Conservation (phyloP, 2,329 filamentous ascomycete species). For the Fusarium sp. region DNA sequence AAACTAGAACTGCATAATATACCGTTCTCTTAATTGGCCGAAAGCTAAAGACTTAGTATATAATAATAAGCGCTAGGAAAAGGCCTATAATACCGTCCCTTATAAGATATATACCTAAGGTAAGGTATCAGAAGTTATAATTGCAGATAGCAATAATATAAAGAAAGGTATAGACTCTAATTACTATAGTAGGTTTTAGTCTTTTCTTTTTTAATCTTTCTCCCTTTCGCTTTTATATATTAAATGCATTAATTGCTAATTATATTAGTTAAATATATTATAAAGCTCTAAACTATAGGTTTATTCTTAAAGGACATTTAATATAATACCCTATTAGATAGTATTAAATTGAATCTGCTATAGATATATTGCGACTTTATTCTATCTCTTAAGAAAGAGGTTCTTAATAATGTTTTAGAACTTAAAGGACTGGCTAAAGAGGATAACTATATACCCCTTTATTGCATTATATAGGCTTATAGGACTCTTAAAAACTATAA, state of each 20-base stretch:
- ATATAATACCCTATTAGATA: constrained; percentile 1
- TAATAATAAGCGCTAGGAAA: constrained; percentile 11
- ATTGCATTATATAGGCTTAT: constrained; percentile 12
- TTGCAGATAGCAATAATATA: not conserved
- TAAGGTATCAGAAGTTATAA: not conserved
- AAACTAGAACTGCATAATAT: not conserved
- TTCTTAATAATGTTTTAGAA: constrained; percentile 1
- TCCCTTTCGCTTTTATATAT: not conserved
- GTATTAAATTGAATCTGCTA: not conserved
- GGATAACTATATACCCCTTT: not conserved
- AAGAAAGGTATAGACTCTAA: not conserved
- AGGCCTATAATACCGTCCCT: constrained; percentile 5
- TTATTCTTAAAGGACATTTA: constrained; percentile 7
- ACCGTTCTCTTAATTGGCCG: constrained; percentile 1
- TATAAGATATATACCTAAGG: constrained; percentile 2
- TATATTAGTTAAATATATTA: constrained; percentile 11
- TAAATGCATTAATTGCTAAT: constrained; percentile 1
- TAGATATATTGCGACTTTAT: constrained; percentile 22
- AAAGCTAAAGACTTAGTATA: not conserved
- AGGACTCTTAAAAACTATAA: constrained; percentile 1
- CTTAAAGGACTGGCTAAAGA: not conserved
- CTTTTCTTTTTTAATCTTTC: not conserved
- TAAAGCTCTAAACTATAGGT: constrained; percentile 14
- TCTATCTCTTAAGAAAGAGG: not conserved
- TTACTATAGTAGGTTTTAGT: constrained; percentile 11